These are phyloP conservation scores for Salix suchowensis DNA, from an alignment of 345 rosid genomes.

Conservation along the genomic window DNA sequence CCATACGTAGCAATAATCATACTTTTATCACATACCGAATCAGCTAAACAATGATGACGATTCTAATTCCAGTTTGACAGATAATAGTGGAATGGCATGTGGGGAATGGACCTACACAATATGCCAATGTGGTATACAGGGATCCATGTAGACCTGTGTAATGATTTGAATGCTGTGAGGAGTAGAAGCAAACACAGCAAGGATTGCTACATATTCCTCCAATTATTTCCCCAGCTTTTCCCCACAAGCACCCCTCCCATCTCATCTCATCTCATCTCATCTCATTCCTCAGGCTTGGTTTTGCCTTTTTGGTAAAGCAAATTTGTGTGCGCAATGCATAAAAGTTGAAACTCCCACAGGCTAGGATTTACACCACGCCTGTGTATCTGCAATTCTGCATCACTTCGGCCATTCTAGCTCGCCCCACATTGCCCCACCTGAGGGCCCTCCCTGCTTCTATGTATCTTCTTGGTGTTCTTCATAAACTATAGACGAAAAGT, in stretches of 20 bases:
- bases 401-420: neutral
- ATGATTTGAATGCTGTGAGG: slow-evolving; percentile 46
- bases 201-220: slow-evolving; percentile 37
- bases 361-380: slow-evolving; percentile 20
- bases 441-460: neutral
- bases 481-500: neutral
- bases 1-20: slow-evolving; percentile 11
- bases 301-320: slow-evolving; percentile 26
- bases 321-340: neutral
- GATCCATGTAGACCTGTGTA: slow-evolving; percentile 21
- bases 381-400: neutral
- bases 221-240: slow-evolving; percentile 27
- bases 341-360: slow-evolving; percentile 17
- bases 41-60: slow-evolving; percentile 35
- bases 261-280: neutral
- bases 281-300: neutral
- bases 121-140: slow-evolving; percentile 7
- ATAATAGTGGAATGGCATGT: slow-evolving; percentile 22
- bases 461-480: slow-evolving; percentile 4
- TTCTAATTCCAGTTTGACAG: slow-evolving; percentile 20
- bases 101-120: slow-evolving; percentile 15
- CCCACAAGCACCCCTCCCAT: slow-evolving; percentile 8
- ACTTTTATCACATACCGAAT: slow-evolving; percentile 17
- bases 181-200: slow-evolving; percentile 58
- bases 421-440: too few species aligned